These are phyloP conservation scores for Colletotrichum musicola DNA, from an alignment of 2,329 filamentous ascomycete species.

Conservation along the genomic window DNA sequence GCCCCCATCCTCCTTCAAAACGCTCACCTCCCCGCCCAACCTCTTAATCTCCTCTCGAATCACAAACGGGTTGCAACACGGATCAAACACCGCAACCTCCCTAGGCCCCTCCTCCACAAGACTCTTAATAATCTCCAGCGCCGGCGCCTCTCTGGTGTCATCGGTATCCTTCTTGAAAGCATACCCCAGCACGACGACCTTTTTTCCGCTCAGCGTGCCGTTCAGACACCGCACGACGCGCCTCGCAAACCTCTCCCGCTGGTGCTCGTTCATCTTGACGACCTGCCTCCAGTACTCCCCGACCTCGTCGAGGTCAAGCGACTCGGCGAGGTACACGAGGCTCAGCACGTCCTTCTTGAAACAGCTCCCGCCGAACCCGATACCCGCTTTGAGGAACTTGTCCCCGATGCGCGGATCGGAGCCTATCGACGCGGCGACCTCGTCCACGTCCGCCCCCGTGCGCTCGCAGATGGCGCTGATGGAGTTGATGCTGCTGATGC, in stretches of 20 bases:
- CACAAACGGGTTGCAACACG: slow-evolving; percentile 66
- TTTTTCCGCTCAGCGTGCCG: slow-evolving; percentile 77
- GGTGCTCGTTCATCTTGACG: slow-evolving; percentile 81
- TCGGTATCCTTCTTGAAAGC: slow-evolving; percentile 85
- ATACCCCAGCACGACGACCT: slow-evolving; percentile 79
- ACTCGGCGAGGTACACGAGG: slow-evolving; percentile 80
- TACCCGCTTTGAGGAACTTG: slow-evolving; percentile 78
- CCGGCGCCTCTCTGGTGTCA: slow-evolving; percentile 79
- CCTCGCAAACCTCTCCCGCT: slow-evolving; percentile 75
- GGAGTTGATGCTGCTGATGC: slow-evolving; percentile 85
- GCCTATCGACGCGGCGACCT: slow-evolving; percentile 76
- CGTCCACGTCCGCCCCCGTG: slow-evolving; percentile 79
- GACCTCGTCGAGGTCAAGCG: slow-evolving; percentile 76
- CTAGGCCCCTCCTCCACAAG: slow-evolving; percentile 74
- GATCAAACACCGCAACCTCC: slow-evolving; percentile 77
- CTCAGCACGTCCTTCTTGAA: slow-evolving; percentile 85
- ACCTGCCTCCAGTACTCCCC: slow-evolving; percentile 82
- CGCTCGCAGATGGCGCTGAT: slow-evolving; percentile 82
- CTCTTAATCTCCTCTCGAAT: slow-evolving; percentile 63
- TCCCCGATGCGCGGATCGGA: slow-evolving; percentile 78
- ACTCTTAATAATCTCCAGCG: slow-evolving; percentile 74
- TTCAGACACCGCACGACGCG: slow-evolving; percentile 76
- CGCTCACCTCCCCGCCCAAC: slow-evolving; percentile 49
- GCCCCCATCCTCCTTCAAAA: slow-evolving; percentile 53
- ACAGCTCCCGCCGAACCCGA: slow-evolving; percentile 85